These are phyloP conservation scores for Lepiota brunneoincarnata DNA, from an alignment of 768 basidiomycete species.

Conservation along the genomic window DNA sequence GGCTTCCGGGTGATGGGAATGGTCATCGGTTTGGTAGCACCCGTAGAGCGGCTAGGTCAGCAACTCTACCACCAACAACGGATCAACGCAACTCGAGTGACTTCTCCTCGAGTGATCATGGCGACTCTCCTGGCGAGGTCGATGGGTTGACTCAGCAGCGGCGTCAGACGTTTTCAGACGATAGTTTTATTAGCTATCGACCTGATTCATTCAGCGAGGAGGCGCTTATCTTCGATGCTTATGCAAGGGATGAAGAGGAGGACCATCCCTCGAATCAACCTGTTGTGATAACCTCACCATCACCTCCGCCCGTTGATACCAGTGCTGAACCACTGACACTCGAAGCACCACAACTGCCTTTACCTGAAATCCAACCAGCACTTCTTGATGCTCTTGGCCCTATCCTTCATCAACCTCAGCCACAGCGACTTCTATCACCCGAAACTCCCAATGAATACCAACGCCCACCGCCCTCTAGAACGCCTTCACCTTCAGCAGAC, in stretches of 20 bases:
- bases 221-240: conserved; percentile 80
- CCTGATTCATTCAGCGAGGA: conserved; percentile 84
- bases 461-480: conserved; percentile 41
- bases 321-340: conserved; percentile 14
- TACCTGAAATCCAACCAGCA: conserved; percentile 27
- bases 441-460: conserved; percentile 32
- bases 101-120: conserved; percentile 68
- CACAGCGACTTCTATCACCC: conserved; percentile 50
- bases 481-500: conserved; percentile 52
- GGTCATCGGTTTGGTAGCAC: conserved; percentile 77
- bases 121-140: conserved; percentile 41
- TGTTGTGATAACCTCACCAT: conserved; percentile 29
- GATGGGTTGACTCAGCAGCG: conserved; percentile 22
- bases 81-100: conserved; percentile 69
- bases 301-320: conserved; percentile 17
- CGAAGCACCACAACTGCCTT: conserved; percentile 20
- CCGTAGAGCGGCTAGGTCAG: conserved; percentile 32
- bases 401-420: conserved; percentile 65
- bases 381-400: conserved; percentile 35
- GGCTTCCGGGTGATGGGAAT: conserved; percentile 69
- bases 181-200: conserved; percentile 35
- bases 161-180: conserved; percentile 47
- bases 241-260: conserved; percentile 58
- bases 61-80: conserved; percentile 22
- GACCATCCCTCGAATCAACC: conserved; percentile 30